A percentile compares a stretch with the other conserved stretches of the same genome.
These are phyloP conservation scores for Fraxinus paxiana DNA, from an alignment of 305 asterid genomes.

Conservation along the genomic window DNA sequence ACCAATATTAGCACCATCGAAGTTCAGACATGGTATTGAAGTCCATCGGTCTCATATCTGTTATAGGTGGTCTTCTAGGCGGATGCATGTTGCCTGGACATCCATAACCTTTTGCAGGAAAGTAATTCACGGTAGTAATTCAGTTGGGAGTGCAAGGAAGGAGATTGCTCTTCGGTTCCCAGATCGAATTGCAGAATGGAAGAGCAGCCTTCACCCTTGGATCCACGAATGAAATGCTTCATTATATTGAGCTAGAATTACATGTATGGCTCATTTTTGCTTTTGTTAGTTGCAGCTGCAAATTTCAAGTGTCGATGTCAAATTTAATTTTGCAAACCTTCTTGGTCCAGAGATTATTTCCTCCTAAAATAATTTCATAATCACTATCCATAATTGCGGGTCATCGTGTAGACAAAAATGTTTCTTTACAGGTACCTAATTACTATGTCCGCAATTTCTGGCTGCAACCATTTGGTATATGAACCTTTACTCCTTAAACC, in stretches of 20 bases:
- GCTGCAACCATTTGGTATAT: background rate
- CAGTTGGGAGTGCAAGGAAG: slow-evolving; percentile 81
- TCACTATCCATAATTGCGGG: background rate
- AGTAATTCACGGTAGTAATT: slow-evolving; percentile 82
- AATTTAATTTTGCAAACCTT: background rate
- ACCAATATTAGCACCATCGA: background rate
- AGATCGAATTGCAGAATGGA: slow-evolving; percentile 75
- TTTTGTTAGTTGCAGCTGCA: slow-evolving; percentile 1
- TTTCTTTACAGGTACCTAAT: background rate
- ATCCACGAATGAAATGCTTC: slow-evolving; percentile 48
- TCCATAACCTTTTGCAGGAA: slow-evolving; percentile 45
- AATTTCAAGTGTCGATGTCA: background rate
- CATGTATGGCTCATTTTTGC: background rate
- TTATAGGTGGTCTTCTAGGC: background rate
- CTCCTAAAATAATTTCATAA: background rate
- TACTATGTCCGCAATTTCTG: background rate
- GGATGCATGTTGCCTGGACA: background rate
- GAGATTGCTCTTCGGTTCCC: slow-evolving; percentile 95
- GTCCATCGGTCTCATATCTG: background rate
- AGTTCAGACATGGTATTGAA: background rate
- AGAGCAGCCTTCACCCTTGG: slow-evolving; percentile 78
- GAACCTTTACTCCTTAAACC: background rate
- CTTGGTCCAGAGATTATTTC: background rate
- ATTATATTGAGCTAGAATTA: background rate
- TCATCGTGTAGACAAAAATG: background rate